These are phyloP conservation scores for Coelastrella sp. DNA, from an alignment of 139 green algal species.

Conservation along the genomic window DNA sequence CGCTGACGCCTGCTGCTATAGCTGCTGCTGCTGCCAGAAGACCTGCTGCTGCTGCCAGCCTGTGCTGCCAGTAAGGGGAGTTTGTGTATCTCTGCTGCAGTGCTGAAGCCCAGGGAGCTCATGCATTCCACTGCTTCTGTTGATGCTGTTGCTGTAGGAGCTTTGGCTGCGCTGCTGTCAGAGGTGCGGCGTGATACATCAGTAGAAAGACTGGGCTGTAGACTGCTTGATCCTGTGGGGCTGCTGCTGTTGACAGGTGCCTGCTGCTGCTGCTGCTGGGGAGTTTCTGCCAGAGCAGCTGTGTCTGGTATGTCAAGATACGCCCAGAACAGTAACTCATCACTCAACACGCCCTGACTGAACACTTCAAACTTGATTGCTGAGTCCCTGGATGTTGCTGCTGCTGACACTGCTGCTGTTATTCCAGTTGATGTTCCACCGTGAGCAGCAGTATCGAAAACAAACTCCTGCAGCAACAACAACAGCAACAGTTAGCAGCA, in stretches of 20 bases:
- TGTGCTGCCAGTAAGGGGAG: constrained; percentile 16
- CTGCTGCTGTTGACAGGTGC: background rate
- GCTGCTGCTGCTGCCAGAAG: background rate
- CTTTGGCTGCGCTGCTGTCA: background rate
- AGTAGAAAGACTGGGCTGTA: background rate
- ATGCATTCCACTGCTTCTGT: background rate
- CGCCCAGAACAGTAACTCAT: constrained; percentile 32
- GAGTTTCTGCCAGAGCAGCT: background rate
- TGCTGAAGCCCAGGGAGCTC: background rate
- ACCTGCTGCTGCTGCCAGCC: background rate
- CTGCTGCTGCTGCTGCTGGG: constrained; percentile 25
- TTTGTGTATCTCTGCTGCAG: background rate
- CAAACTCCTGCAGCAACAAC: constrained; percentile 6
- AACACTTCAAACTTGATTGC: constrained; percentile 21
- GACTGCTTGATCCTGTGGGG: background rate
- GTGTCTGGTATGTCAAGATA: background rate
- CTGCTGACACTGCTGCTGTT: too few relatives aligned
- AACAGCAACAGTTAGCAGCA: constrained; percentile 7
- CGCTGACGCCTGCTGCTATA: too few relatives aligned
- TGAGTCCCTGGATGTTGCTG: background rate
- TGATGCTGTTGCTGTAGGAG: background rate
- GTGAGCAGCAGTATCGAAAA: constrained; percentile 1
- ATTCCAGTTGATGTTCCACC: too few relatives aligned
- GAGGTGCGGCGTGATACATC: background rate
- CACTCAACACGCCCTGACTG: background rate